Evolutionary conservation across 352 stramenopile species (phyloP), one percentile per base, ranked within the genome.

Genomic region (Aphanomyces cochlioides): DNA sequence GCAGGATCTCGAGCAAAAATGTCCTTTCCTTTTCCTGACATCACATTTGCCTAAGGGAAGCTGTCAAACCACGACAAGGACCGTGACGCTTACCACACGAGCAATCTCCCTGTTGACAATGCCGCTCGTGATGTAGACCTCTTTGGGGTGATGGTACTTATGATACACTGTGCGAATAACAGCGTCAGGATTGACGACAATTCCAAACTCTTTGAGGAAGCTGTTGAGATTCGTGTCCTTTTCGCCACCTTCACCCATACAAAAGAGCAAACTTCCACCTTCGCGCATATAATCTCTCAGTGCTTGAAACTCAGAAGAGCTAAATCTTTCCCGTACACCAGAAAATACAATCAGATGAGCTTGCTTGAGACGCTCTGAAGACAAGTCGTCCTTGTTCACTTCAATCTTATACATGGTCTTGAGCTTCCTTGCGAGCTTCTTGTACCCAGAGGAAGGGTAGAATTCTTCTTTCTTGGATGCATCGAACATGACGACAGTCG

Each of bases 71-170:
- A 41, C 53, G 10, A 45, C 34, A 4, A 12, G 63, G 7, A 17
- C 40, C 37, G 15, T 38, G 66, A 34, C 36, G 15, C 40, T 28
- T 67, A 86, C 84, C 78, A 91, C 77, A 47, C 86, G 81, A 7
- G 85, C 88, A 61, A 99, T 88, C 72, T 97, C 91, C 40, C 89
- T 83, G 73, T 98, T 97, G 7, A 99, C 82, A 45, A 99, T 84
- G 57, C 95, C 95, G 65, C 96, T 97, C 1, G 89, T 93, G 38
- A 99, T 95, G 63, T 98, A 85, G 21, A 96, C 93, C 75, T 99
- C 94, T 71, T 98, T 98, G 1, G 96, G 96, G 71, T 99, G 96
- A 48, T 98, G 83, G 72, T 98, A 99, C 76, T 98, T 98, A 81
- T 98, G 90, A 75, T 98, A 98, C 34, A 97, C 90, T 12, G 90